Evolutionary conservation across 1,139 yeast species (phyloP), one percentile per base, ranked within the genome.

Genomic region (Debaryomyces sp.): DNA sequence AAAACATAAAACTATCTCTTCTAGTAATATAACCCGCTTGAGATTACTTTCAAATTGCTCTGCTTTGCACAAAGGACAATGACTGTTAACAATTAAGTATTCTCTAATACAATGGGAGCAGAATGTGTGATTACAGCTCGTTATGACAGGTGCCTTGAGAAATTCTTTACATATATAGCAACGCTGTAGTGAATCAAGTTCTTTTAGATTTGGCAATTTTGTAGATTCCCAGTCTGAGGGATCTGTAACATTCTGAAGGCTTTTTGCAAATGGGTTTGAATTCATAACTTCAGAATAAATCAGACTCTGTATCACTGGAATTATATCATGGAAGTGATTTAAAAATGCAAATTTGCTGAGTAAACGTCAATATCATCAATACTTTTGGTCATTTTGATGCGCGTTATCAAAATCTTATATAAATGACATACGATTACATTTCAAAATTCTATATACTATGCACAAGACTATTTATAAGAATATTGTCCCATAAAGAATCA

Each of bases 141-240:
- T 89, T 40, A 88, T 71, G 47, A 90, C 91, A 1, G 99, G 98
- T 0, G 95, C 92, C 41, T 71, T 77, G 52, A 89, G 73, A 54
- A 87, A 82, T 52, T 91, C 97, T 61, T 92, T 90, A 64, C 99
- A 94, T n/a, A 94, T 87, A 58, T 87, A 91, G 61, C 99, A 94
- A 60, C 96, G 66, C 49, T 91, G 74, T 15, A 87, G 72, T 2
- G 88, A 75, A 54, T 92, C 97, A 6, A 92, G 68, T 44, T 80
- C 84, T 2, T 77, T 60, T 9, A 91, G 63, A 23, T 66, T 68
- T 6, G 96, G 91, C 5, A 85, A 59, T 24, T 60, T 57, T 1
- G 90, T 78, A 1, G 51, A 43, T 12, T 64, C 55, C 85, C 92
- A 89, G 60, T 89, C 96, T 6, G 85, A 73, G 0, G 96, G 87